A percentile compares a stretch with the other conserved stretches of the same genome.
Evolutionary conservation across 2,329 filamentous ascomycete species (phyloP).

Genomic region (Claviceps purpurea): DNA sequence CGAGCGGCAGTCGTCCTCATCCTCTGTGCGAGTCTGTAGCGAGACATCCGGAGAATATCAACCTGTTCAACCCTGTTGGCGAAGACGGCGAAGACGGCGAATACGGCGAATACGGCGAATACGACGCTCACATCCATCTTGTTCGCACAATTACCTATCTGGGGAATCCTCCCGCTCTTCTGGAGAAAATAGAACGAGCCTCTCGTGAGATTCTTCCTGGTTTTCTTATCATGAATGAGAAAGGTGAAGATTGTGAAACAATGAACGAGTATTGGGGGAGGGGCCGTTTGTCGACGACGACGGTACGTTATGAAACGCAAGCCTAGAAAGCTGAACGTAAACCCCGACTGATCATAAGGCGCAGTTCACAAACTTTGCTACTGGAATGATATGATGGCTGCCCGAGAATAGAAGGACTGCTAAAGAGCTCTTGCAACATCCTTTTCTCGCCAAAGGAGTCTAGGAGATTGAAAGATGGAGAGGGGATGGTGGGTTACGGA

Average conservation of each 20-base stretch:
- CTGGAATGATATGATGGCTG: conserved; percentile 14
- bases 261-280: conserved; percentile 13
- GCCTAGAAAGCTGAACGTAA: conserved; percentile 3
- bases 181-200: conserved; percentile 9
- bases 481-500: too few relatives aligned
- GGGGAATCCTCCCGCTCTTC: conserved; percentile 6
- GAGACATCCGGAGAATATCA: not conserved
- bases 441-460: not conserved
- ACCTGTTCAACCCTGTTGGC: conserved; percentile 9
- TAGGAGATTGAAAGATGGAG: too few relatives aligned
- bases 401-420: conserved; percentile 14
- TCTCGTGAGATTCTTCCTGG: conserved; percentile 6
- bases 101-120: conserved; percentile 11
- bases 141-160: conserved; percentile 10
- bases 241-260: conserved; percentile 5
- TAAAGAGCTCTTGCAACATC: conserved; percentile 9
- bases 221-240: not conserved
- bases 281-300: conserved; percentile 10
- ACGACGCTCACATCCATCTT: conserved; percentile 13
- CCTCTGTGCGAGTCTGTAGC: too few relatives aligned
- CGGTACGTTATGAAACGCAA: conserved; percentile 1
- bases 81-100: conserved; percentile 10
- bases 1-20: too few relatives aligned
- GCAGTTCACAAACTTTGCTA: conserved; percentile 11
- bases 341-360: conserved; percentile 13